A percentile compares a stretch with the other conserved stretches of the same genome.
Evolutionary conservation across 1,139 yeast genomes (phyloP).

Genomic region (Geotrichum australiense): DNA sequence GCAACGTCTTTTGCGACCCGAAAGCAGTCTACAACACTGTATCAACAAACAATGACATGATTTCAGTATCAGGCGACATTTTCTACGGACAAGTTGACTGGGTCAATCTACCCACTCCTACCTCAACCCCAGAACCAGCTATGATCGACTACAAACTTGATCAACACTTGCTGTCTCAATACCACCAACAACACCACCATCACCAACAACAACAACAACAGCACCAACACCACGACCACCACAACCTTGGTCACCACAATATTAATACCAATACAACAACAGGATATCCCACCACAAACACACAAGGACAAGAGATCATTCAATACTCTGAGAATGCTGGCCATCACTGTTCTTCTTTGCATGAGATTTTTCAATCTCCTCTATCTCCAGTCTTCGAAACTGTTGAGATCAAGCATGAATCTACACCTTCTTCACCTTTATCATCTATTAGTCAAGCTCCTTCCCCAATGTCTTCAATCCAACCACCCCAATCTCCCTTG

Average conservation of each 20-base stretch:
- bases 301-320: background rate
- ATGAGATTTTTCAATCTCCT: conserved; percentile 5
- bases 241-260: too few species aligned
- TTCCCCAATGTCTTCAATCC: too few species aligned
- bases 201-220: too few species aligned
- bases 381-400: conserved; percentile 2
- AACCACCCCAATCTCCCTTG: too few species aligned
- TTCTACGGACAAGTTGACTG: background rate
- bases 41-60: background rate
- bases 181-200: too few species aligned
- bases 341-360: background rate
- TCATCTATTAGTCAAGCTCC: too few species aligned
- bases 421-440: too few species aligned
- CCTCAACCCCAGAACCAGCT: conserved; percentile 4
- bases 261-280: too few species aligned
- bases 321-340: background rate
- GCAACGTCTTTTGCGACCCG: conserved; percentile 3
- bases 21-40: conserved; percentile 1
- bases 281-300: too few species aligned
- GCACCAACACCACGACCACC: too few species aligned
- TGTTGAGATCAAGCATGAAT: too few species aligned
- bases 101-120: conserved; percentile 2
- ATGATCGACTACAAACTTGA: background rate
- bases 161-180: conserved; percentile 2
- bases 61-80: background rate